Conservation (phyloP, 2,329 filamentous ascomycete species). For the Alternaria dauci region DNA sequence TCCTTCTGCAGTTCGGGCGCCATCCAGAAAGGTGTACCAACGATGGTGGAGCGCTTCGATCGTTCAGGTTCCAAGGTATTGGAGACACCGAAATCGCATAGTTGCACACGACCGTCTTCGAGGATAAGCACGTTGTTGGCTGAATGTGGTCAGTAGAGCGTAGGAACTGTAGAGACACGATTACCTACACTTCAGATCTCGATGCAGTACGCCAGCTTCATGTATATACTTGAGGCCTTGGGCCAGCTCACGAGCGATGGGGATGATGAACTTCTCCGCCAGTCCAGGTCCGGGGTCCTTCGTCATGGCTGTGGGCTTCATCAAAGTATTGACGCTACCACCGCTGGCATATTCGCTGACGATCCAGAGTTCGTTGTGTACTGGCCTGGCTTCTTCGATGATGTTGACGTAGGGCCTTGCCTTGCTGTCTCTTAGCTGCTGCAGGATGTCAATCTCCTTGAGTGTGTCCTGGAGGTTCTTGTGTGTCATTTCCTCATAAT, state of each 20-base stretch:
- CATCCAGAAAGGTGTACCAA: constrained; percentile 89
- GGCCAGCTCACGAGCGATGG: constrained; percentile 70
- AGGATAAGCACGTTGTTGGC: constrained; percentile 81
- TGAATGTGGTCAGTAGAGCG: constrained; percentile 26
- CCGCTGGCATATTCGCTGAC: constrained; percentile 87
- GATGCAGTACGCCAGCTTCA: constrained; percentile 72
- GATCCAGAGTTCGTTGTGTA: constrained; percentile 86
- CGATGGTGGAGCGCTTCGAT: constrained; percentile 80
- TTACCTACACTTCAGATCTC: constrained; percentile 67
- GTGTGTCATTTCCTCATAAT: constrained; percentile 58
- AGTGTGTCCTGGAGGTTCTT: constrained; percentile 62
- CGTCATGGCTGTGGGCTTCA: constrained; percentile 55
- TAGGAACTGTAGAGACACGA: neutral
- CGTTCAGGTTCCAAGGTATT: constrained; percentile 78
- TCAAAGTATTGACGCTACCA: constrained; percentile 76
- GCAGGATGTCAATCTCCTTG: constrained; percentile 71
- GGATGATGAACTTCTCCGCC: constrained; percentile 69
- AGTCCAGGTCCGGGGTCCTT: constrained; percentile 51
- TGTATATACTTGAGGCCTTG: constrained; percentile 68
- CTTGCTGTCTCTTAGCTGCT: constrained; percentile 75
- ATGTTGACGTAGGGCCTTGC: constrained; percentile 85
- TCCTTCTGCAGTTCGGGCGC: constrained; percentile 71
- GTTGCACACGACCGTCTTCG: constrained; percentile 77
- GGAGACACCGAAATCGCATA: constrained; percentile 86
- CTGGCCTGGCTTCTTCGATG: constrained; percentile 79